Evolutionary conservation across 169 alveolate species (phyloP).

Genomic region (Hepatocystis sp.): DNA sequence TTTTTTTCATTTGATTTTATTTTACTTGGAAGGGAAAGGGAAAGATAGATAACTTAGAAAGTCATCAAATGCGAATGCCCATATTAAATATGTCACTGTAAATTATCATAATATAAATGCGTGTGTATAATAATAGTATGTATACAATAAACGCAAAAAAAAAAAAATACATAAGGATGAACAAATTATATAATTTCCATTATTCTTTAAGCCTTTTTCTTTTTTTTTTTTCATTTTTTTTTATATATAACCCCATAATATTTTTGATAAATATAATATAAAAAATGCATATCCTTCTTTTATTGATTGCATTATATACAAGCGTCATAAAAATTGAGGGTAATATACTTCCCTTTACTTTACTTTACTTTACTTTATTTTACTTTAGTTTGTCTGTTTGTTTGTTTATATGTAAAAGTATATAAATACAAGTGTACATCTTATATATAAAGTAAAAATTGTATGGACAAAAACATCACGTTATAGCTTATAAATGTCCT

Average conservation of each 20-base stretch:
- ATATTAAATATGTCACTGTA: conserved; percentile 35
- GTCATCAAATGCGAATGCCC: conserved; percentile 69
- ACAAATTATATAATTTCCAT: not conserved
- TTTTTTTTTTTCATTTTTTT: not conserved
- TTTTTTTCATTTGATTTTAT: conserved; percentile 8
- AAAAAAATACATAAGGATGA: conserved; percentile 1
- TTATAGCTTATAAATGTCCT: no score
- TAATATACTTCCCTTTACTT: not conserved
- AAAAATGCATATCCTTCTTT: conserved; percentile 48
- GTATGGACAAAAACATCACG: no score
- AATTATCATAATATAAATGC: not conserved
- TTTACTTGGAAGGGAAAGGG: conserved; percentile 69
- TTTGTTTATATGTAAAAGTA: no score
- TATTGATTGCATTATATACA: conserved; percentile 13
- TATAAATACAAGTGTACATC: no score
- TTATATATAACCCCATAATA: conserved; percentile 22
- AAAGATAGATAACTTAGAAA: conserved; percentile 14
- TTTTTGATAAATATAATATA: conserved; percentile 16
- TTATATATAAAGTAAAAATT: no score
- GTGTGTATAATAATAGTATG: not conserved
- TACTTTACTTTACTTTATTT: not conserved
- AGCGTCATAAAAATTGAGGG: not conserved
- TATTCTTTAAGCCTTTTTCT: not conserved
- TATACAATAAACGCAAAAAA: not conserved
- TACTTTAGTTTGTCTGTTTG: not conserved